These are phyloP conservation scores for Serendipita sp. DNA, from an alignment of 768 basidiomycete species.

Conservation along the genomic window DNA sequence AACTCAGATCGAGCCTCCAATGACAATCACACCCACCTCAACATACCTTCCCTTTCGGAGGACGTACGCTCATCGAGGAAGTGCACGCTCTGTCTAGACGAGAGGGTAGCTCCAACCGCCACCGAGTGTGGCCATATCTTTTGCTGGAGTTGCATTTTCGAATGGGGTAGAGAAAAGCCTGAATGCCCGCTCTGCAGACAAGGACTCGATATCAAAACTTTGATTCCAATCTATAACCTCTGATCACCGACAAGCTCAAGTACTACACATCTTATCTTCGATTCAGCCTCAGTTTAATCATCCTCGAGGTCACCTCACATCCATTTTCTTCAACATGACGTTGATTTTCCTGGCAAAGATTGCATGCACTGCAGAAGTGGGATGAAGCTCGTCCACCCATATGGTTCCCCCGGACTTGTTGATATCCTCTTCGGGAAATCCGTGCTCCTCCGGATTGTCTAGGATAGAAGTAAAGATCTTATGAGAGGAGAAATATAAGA, in stretches of 20 bases:
- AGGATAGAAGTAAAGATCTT: conserved; percentile 31
- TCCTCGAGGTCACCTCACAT: neutral
- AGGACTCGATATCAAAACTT: conserved; percentile 43
- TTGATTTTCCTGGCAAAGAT: conserved; percentile 22
- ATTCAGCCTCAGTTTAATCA: neutral
- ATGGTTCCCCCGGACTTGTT: conserved; percentile 23
- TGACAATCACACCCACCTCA: conserved; percentile 50
- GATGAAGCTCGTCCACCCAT: conserved; percentile 40
- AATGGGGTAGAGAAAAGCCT: conserved; percentile 81
- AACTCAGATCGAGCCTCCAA: conserved; percentile 29
- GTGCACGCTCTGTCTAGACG: conserved; percentile 75
- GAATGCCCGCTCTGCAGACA: conserved; percentile 84
- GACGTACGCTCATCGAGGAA: conserved; percentile 40
- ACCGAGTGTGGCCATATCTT: conserved; percentile 86
- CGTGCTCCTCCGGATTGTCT: conserved; percentile 27
- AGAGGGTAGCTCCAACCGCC: conserved; percentile 62
- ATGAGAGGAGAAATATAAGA: conserved; percentile 34
- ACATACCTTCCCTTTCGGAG: conserved; percentile 38
- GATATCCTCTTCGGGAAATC: conserved; percentile 23
- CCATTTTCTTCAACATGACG: neutral
- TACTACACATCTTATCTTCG: too few relatives aligned
- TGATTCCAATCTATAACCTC: conserved; percentile 75
- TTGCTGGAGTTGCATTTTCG: conserved; percentile 79
- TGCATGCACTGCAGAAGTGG: conserved; percentile 34
- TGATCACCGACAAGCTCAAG: conserved; percentile 17